These are phyloP conservation scores for Boletus rubescentipes DNA, from an alignment of 768 basidiomycete species.

Conservation along the genomic window DNA sequence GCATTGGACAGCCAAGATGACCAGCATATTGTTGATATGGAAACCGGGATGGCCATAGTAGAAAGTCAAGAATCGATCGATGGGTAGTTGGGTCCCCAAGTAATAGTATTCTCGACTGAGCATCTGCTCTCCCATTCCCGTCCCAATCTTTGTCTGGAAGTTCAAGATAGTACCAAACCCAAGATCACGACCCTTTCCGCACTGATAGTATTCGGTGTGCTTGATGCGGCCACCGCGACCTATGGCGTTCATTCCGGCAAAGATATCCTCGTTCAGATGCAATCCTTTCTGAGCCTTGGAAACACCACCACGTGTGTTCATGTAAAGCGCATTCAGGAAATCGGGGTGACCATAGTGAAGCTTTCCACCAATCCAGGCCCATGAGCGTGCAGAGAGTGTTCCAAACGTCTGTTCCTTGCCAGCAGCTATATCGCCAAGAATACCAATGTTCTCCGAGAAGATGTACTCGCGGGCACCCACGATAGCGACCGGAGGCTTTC, in stretches of 20 bases:
- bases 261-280: constrained; percentile 99
- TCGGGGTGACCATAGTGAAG: constrained; percentile 99
- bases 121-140: constrained; percentile 99
- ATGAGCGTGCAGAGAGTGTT: constrained; percentile 90
- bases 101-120: constrained; percentile 99
- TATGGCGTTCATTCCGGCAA: constrained; percentile 98
- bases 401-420: constrained; percentile 99
- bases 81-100: constrained; percentile 93
- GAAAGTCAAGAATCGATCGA: constrained; percentile 98
- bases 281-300: constrained; percentile 99
- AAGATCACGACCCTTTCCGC: constrained; percentile 97
- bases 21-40: constrained; percentile 99
- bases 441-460: constrained; percentile 99
- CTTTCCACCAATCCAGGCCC: constrained; percentile 98
- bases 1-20: constrained; percentile 94
- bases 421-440: constrained; percentile 96
- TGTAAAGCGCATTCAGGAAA: constrained; percentile 96
- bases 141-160: constrained; percentile 99
- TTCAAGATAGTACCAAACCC: constrained; percentile 99
- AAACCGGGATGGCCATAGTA: constrained; percentile 99
- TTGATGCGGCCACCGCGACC: constrained; percentile 97
- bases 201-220: constrained; percentile 99
- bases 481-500: constrained; percentile 88
- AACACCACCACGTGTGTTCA: constrained; percentile 97
- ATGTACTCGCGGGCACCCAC: constrained; percentile 99